Conservation (phyloP, 352 stramenopile species). For the Pseudoperonospora humuli region DNA sequence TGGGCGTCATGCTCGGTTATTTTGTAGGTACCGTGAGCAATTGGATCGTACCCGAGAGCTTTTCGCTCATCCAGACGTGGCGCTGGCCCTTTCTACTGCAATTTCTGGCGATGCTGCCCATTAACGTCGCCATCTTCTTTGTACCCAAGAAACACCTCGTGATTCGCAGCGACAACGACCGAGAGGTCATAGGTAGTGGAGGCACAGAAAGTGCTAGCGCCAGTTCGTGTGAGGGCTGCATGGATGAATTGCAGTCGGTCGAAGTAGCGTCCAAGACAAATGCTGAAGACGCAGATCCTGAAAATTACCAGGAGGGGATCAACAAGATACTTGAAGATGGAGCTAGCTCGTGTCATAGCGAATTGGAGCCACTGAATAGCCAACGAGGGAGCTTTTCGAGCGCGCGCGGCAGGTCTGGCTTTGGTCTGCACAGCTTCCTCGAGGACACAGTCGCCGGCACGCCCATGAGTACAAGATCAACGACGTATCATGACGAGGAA, state of each 20-base stretch:
- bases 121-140: slow-evolving; percentile 77
- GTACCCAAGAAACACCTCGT: slow-evolving; percentile 69
- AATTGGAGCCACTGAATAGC: slow-evolving; percentile 26
- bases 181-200: slow-evolving; percentile 19
- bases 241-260: slow-evolving; percentile 37
- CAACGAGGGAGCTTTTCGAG: slow-evolving; percentile 20
- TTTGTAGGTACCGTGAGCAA: slow-evolving; percentile 77
- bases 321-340: neutral
- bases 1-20: slow-evolving; percentile 84
- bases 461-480: slow-evolving; percentile 45
- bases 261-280: slow-evolving; percentile 14
- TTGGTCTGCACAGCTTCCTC: slow-evolving; percentile 28
- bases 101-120: slow-evolving; percentile 60
- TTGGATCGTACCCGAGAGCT: slow-evolving; percentile 66
- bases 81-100: slow-evolving; percentile 82
- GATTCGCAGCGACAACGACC: slow-evolving; percentile 51
- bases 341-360: neutral
- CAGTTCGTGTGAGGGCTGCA: slow-evolving; percentile 34
- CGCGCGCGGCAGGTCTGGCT: slow-evolving; percentile 12
- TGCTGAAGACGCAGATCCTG: neutral
- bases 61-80: slow-evolving; percentile 62
- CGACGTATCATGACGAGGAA: slow-evolving; percentile 60
- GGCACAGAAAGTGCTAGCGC: slow-evolving; percentile 34
- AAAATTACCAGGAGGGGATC: neutral
- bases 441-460: slow-evolving; percentile 37